Conservation (phyloP, 2,329 filamentous ascomycete genomes). For the Neoscytalidium dimidiatum region DNA sequence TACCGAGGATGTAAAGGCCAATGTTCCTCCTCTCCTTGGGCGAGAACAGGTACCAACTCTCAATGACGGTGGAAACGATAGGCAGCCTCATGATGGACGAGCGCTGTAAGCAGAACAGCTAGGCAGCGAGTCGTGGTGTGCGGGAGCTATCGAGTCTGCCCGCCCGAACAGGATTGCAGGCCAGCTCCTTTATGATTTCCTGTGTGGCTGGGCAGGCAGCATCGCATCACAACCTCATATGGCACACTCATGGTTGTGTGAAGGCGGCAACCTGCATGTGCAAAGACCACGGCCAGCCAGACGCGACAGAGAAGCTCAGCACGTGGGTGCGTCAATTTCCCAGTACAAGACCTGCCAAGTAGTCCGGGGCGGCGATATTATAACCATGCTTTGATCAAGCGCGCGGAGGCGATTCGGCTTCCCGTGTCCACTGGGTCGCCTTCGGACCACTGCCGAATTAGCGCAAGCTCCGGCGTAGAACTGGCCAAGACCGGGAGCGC, state of each 20-base stretch:
- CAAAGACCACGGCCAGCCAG: background rate
- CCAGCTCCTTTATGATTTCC: background rate
- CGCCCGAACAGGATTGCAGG: background rate
- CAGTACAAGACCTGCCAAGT: background rate
- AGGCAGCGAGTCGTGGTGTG: background rate
- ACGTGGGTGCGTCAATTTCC: conserved; percentile 3
- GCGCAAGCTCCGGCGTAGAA: background rate
- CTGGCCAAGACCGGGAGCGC: background rate
- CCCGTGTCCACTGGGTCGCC: background rate
- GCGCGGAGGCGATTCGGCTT: background rate
- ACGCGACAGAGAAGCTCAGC: background rate
- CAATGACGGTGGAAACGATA: conserved; percentile 23
- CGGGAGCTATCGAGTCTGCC: background rate
- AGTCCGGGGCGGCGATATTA: background rate
- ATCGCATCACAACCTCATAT: background rate
- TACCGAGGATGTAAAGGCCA: conserved; percentile 50
- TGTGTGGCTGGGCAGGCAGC: background rate
- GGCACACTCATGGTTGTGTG: background rate
- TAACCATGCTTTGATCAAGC: background rate
- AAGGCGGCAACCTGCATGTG: background rate
- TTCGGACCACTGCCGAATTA: background rate
- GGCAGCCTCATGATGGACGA: conserved; percentile 24
- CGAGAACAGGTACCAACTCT: conserved; percentile 39
- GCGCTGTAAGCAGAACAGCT: background rate
- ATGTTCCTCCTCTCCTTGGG: conserved; percentile 48